A percentile compares a stretch with the other conserved stretches of the same genome.
phyloP scores from a whole-genome alignment of 306 rosid genomes.

The Begonia peltatifolia region DNA sequence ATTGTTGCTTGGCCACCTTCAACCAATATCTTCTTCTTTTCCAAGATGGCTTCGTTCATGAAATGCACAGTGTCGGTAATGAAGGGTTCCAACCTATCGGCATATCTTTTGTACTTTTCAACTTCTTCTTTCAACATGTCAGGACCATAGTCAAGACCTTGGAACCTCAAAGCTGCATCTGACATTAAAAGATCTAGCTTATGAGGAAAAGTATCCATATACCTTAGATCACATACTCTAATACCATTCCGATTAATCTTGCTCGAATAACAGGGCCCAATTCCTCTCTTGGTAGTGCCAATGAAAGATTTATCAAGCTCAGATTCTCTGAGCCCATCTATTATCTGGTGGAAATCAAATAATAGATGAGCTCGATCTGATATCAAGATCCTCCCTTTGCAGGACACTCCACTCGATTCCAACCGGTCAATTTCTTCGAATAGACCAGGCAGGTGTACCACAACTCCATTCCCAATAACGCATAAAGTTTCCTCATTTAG shows the following conservation, averaged over 20 bases:
- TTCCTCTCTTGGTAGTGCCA: constrained; percentile 97
- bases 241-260: constrained; percentile 82
- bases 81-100: constrained; percentile 87
- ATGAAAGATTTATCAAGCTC: constrained; percentile 89
- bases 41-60: constrained; percentile 61
- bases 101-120: constrained; percentile 78
- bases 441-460: constrained; percentile 77
- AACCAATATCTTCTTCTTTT: constrained; percentile 72
- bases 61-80: constrained; percentile 77
- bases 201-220: constrained; percentile 79
- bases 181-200: constrained; percentile 66
- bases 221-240: constrained; percentile 77
- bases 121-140: constrained; percentile 69
- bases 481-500: constrained; percentile 80
- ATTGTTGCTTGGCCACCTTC: constrained; percentile 99
- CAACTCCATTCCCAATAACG: constrained; percentile 94
- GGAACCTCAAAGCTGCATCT: constrained; percentile 72
- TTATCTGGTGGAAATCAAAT: constrained; percentile 85
- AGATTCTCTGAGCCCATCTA: constrained; percentile 84
- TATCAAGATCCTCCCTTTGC: constrained; percentile 78
- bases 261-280: constrained; percentile 91
- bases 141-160: constrained; percentile 53
- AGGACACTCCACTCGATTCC: constrained; percentile 67
- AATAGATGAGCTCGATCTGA: constrained; percentile 88
- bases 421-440: constrained; percentile 79